Evolutionary conservation across 352 stramenopile genomes (phyloP), one percentile per base, ranked within the genome.

Genomic region (Pythium aristosporum): DNA sequence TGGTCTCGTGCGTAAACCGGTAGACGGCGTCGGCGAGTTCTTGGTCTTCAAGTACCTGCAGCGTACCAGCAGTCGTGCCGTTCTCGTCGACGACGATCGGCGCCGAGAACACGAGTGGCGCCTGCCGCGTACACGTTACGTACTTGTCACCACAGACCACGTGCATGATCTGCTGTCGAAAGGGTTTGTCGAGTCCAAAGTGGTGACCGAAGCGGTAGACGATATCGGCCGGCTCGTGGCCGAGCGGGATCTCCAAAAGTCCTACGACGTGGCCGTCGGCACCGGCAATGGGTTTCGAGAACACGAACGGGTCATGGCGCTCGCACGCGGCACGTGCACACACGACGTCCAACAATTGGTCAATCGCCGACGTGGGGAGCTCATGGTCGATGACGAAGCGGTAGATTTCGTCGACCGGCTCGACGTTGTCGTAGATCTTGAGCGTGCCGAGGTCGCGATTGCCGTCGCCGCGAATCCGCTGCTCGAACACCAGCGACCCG

Each of bases 341-440:
- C 6, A 86, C 68, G 8, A 72, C 53, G 6, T 46, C 16, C 2
- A 80, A 7, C 5, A 94, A 62, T 61, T 90, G 81, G 1, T 73
- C 55, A 5, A 86, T 57, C 12, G 66, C 73, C 12, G 42, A 28
- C 11, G 61, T 46, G 5, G 78, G 67, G 13, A 87, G 34, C 3
- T 74, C 59, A 32, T 85, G 65, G 30, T 92, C 77, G 7, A 83
- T 48, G 0, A 89, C 55, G 18, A 92, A 94, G 47, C 79, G 79
- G 61, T 89, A 86, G 42, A 94, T 81, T 51, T 83, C 69, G 48
- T 92, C 85, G 18, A 88, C 73, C 0, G 85, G 85, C 44, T 92
- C 85, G 11, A 61, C 41, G 39, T 88, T 64, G 54, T 94, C 85
- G 21, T 80, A 88, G 49, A 94, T 85, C 21, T 88, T 69, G 16